phyloP scores from a whole-genome alignment of 2,329 filamentous ascomycete species.

The Alternaria dauci region DNA sequence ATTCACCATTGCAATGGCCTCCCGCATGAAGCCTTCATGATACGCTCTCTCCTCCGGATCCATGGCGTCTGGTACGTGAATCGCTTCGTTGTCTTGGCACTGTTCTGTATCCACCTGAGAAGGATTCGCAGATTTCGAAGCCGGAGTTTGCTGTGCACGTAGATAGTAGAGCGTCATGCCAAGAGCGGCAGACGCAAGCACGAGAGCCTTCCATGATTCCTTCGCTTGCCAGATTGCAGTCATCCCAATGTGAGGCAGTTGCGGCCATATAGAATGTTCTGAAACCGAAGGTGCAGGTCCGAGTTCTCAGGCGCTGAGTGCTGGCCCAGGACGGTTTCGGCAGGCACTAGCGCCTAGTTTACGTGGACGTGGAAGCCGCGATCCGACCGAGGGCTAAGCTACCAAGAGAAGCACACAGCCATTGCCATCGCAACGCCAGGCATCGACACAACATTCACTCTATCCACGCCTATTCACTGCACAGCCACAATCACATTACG shows the following conservation, averaged over 20 bases:
- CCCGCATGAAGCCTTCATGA: conserved; percentile 77
- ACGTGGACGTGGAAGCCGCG: conserved; percentile 47
- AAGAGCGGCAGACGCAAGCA: conserved; percentile 30
- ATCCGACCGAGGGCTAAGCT: conserved; percentile 31
- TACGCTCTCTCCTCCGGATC: conserved; percentile 52
- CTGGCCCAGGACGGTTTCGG: conserved; percentile 37
- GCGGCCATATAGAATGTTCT: conserved; percentile 26
- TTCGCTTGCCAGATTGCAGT: conserved; percentile 16
- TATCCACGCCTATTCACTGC: conserved; percentile 22
- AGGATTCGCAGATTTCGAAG: conserved; percentile 16
- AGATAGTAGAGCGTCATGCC: conserved; percentile 32
- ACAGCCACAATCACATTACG: conserved; percentile 45
- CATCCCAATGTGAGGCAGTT: conserved; percentile 27
- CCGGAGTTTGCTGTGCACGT: conserved; percentile 20
- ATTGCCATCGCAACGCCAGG: conserved; percentile 27
- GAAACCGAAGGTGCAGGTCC: conserved; percentile 33
- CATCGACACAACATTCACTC: conserved; percentile 29
- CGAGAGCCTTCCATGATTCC: conserved; percentile 33
- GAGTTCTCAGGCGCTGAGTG: conserved; percentile 24
- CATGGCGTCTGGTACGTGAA: conserved; percentile 41
- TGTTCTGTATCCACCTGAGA: conserved; percentile 24
- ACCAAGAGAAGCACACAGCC: conserved; percentile 11
- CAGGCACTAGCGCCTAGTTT: conserved; percentile 35
- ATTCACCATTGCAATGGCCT: conserved; percentile 83
- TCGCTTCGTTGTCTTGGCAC: conserved; percentile 39